Base-by-base conservation (phyloP, 495 filamentous ascomycete species). In the Trichoderma reesei region DNA sequence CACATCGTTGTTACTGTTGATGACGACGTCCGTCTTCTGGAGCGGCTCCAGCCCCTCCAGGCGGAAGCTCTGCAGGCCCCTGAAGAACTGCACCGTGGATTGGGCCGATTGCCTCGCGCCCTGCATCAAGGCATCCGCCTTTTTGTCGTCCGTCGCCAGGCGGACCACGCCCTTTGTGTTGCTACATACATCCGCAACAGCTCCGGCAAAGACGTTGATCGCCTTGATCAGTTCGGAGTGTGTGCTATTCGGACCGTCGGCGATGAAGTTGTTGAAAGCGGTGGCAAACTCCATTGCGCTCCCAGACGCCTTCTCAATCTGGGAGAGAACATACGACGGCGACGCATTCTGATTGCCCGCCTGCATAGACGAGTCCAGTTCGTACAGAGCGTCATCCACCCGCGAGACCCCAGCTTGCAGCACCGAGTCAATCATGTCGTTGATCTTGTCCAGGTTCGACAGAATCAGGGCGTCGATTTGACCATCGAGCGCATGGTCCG, bases 321-420 rank as follows among this genome's bases (percentile, higher is more conserved):
- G 94, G 2, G 93, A 97, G 20, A 97, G 80, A 26, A 98, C 91
- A 71, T 96, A 97, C 2, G 92, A 84, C n/a, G 94, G 90, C 34
- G 92, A 95, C 3, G 94, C 94, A 69, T 92, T 98, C 78, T 97
- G 93, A 76, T 98, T 98, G 70, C 94, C 94, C 51, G 94, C 94
- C 73, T 97, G 93, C 91, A 96, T 98, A 62, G 89, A 86, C 5
- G 94, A 97, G 73, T 98, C 94, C 34, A 98, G 81, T 74, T 98
- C 94, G 74, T 98, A 98, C 33, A 98, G 76, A 61, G 94, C 91
- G 75, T 98, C 94, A 70, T 98, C 94, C 51, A 98, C 92, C 44
- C 94, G 88, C 74, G 92, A 88, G 62, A 98, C 91, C 71, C 91
- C 95, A 61, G 90, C 86, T 75, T 96, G 91, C 41, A 98, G 80